phyloP scores from a whole-genome alignment of 1,284 basidiomycete genomes.

The Sanghuangporus weigelae region DNA sequence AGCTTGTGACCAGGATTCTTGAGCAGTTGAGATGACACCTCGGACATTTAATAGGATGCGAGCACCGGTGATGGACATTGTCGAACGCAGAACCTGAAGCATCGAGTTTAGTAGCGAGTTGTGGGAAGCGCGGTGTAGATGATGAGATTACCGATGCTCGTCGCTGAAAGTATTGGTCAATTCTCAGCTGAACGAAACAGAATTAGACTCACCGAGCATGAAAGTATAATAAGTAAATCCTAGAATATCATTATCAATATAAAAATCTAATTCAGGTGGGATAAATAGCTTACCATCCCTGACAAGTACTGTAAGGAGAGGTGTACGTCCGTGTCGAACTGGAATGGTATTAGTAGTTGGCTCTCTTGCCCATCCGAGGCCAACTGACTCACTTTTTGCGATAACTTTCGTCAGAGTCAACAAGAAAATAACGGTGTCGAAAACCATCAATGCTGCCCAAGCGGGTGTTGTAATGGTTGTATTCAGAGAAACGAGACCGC shows the following conservation, averaged over 20 bases:
- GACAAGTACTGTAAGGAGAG: not conserved
- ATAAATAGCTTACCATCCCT: not conserved
- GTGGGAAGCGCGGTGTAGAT: constrained; percentile 5
- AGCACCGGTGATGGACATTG: not conserved
- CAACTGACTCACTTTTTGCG: not conserved
- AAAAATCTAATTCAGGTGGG: not conserved
- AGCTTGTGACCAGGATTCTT: not conserved
- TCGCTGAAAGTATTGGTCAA: not conserved
- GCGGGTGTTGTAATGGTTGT: not conserved
- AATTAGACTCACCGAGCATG: constrained; percentile 2
- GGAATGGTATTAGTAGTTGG: not conserved
- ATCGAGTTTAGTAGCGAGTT: not conserved
- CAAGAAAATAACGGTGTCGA: constrained; percentile 7
- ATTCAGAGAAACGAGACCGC: not conserved
- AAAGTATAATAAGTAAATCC: constrained; percentile 4
- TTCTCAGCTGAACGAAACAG: not conserved
- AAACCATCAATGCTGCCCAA: constrained; percentile 9
- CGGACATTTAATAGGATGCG: constrained; percentile 11
- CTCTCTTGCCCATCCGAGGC: not conserved
- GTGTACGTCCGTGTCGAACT: constrained; percentile 2
- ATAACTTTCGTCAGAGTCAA: not conserved
- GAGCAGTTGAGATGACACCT: not conserved
- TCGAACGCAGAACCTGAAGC: constrained; percentile 4
- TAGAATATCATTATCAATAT: not conserved
- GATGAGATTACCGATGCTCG: constrained; percentile 6